Base-by-base conservation (phyloP, 2,329 filamentous ascomycete species). In the Dactylellina haptotyla region DNA sequence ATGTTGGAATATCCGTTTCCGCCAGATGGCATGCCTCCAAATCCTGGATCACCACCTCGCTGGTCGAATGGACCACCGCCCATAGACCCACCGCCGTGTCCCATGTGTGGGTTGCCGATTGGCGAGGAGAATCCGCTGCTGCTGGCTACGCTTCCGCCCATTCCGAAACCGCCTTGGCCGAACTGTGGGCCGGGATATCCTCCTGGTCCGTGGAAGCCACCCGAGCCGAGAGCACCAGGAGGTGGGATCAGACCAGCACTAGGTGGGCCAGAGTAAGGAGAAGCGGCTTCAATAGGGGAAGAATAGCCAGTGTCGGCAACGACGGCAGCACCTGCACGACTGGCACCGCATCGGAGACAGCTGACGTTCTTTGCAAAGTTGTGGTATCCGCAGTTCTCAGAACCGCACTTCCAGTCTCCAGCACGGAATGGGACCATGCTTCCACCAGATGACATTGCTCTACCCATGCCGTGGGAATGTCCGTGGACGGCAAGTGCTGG, bases 291-390 rank as follows among this genome's bases (percentile, higher is more conserved):
- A 90, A 97, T 96, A 18, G 91, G 89, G 9, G 92, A 93, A 12
- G 92, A 90, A 82, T 95, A 97, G 45, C 91, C 92, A 39, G 93
- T 94, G 81, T 98, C 95, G 28, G 94, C 94, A 67, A 98, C 92
- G 56, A 99, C 91, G 14, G 94, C 93, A 70, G 95, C 95, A 75
- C 91, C 92, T 74, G 94, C 94, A 78, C 95, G 92, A 81, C 93
- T 96, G 59, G 94, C 95, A 81, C 95, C 95, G 80, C 95, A 99
- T 72, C 95, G 91, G 75, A 99, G 87, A 82, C 95, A 99, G 83
- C 92, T 96, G 67, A 98, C 94, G 79, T 99, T 99, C 87, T 99
- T 99, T 75, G 95, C 95, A 80, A 99, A 99, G 84, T 99, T 99
- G 85, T 99, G 95, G 82, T 99, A 99, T 69, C 91, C 92, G 81